Percentiles rank a stretch among this genome's conserved stretches.
Evolutionary conservation across 2,329 filamentous ascomycete genomes (phyloP).

Genomic region (Sclerotinia sclerotiorum): DNA sequence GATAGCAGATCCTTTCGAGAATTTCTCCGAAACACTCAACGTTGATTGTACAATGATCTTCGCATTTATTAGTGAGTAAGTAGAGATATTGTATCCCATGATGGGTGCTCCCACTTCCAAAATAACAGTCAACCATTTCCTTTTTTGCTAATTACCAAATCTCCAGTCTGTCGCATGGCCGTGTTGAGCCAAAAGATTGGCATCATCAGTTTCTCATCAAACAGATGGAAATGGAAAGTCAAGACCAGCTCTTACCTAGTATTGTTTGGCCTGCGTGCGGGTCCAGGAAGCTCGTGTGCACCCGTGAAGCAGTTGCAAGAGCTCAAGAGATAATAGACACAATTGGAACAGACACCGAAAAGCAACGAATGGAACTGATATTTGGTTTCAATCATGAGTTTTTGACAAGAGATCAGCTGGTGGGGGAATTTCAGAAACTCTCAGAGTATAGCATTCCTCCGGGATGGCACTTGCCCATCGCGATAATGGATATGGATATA

Average conservation of each 20-base stretch:
- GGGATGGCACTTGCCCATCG: slow-evolving; percentile 59
- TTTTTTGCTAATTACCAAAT: slow-evolving; percentile 12
- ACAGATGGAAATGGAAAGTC: slow-evolving; percentile 63
- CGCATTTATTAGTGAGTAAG: slow-evolving; percentile 61
- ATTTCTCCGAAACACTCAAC: slow-evolving; percentile 49
- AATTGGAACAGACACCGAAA: slow-evolving; percentile 60
- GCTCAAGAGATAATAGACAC: slow-evolving; percentile 64
- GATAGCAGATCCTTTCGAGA: slow-evolving; percentile 43
- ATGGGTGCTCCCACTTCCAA: not conserved
- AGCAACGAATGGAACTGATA: slow-evolving; percentile 54
- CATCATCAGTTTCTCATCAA: slow-evolving; percentile 37
- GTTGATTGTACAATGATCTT: slow-evolving; percentile 66
- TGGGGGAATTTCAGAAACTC: slow-evolving; percentile 45
- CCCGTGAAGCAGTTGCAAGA: slow-evolving; percentile 58
- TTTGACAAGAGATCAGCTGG: slow-evolving; percentile 30
- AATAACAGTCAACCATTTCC: not conserved
- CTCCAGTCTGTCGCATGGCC: slow-evolving; percentile 44
- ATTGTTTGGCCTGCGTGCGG: slow-evolving; percentile 62
- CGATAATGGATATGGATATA: slow-evolving; percentile 49
- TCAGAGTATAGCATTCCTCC: slow-evolving; percentile 55
- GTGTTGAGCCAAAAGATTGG: slow-evolving; percentile 38
- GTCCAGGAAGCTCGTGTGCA: slow-evolving; percentile 57
- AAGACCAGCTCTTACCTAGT: slow-evolving; percentile 57
- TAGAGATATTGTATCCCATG: slow-evolving; percentile 1
- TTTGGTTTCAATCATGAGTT: slow-evolving; percentile 43